Conservation (phyloP, 768 basidiomycete genomes). For the Inosperma sp. region DNA sequence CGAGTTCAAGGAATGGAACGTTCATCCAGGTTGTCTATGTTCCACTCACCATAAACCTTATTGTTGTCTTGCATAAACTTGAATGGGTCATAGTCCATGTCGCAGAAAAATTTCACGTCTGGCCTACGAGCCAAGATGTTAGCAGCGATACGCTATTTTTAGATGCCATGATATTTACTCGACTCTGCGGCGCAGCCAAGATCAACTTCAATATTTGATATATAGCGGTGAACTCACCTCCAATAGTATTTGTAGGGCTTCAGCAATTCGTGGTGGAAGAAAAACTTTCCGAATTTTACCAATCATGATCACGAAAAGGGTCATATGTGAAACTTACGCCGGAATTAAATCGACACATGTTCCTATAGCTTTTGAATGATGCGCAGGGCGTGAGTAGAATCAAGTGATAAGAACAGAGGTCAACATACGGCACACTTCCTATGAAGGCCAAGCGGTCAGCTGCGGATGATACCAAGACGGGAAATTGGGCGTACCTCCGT, state of each 20-base stretch:
- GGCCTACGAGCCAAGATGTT: slow-evolving; percentile 43
- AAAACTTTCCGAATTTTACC: slow-evolving; percentile 47
- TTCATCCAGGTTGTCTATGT: too few relatives aligned
- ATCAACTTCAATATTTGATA: slow-evolving; percentile 6
- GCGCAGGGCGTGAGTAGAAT: neutral
- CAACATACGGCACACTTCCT: slow-evolving; percentile 72
- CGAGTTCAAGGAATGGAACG: neutral
- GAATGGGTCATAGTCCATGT: slow-evolving; percentile 79
- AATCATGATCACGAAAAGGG: neutral
- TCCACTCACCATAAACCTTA: slow-evolving; percentile 41
- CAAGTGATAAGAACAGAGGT: neutral
- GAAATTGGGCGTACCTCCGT: slow-evolving; percentile 41
- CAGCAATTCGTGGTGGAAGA: slow-evolving; percentile 76
- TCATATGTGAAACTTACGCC: slow-evolving; percentile 52
- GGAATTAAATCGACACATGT: slow-evolving; percentile 95
- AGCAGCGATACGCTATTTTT: neutral
- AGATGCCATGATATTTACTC: slow-evolving; percentile 56
- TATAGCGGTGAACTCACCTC: slow-evolving; percentile 36
- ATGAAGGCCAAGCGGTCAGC: neutral
- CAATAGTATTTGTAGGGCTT: slow-evolving; percentile 82
- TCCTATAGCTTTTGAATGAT: slow-evolving; percentile 57
- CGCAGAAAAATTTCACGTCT: slow-evolving; percentile 70
- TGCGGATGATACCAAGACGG: neutral
- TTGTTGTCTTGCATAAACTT: slow-evolving; percentile 67
- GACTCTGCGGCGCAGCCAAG: slow-evolving; percentile 42